Conservation (phyloP, 768 basidiomycete genomes). For the Mrakia gelida region DNA sequence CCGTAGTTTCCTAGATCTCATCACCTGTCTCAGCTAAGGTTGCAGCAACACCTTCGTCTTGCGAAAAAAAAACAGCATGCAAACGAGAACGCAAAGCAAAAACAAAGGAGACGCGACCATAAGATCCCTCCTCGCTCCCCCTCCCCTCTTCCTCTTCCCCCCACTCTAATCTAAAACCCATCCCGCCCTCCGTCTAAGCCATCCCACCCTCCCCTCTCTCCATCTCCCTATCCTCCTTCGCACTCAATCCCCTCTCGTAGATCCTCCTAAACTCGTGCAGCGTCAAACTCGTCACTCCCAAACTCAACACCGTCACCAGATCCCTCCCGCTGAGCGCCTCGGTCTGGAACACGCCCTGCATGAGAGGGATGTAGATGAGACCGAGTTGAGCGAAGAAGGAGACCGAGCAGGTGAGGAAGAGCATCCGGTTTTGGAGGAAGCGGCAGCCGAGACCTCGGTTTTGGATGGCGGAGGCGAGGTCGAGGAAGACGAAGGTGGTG, state of each 20-base stretch:
- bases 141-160: background rate
- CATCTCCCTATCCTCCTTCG: constrained; percentile 6
- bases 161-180: background rate
- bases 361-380: constrained; percentile 81
- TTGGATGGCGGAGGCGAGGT: constrained; percentile 89
- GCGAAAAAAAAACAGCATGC: too few relatives aligned
- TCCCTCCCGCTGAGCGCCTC: constrained; percentile 68
- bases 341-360: constrained; percentile 93
- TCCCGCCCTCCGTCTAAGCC: background rate
- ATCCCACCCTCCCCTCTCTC: background rate
- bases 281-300: constrained; percentile 62
- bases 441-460: constrained; percentile 86
- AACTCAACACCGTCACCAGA: constrained; percentile 61
- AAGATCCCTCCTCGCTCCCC: background rate
- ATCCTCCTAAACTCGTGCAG: constrained; percentile 74
- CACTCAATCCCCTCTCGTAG: constrained; percentile 58
- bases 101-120: too few relatives aligned
- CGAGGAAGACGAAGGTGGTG: constrained; percentile 93
- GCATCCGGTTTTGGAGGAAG: constrained; percentile 72
- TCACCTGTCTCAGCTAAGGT: too few relatives aligned
- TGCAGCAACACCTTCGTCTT: too few relatives aligned
- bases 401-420: constrained; percentile 77
- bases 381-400: constrained; percentile 80
- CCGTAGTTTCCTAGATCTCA: too few relatives aligned
- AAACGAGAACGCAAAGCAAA: too few relatives aligned